phyloP scores from a whole-genome alignment of 148 eudicot species.

The Camellia sinensis region DNA sequence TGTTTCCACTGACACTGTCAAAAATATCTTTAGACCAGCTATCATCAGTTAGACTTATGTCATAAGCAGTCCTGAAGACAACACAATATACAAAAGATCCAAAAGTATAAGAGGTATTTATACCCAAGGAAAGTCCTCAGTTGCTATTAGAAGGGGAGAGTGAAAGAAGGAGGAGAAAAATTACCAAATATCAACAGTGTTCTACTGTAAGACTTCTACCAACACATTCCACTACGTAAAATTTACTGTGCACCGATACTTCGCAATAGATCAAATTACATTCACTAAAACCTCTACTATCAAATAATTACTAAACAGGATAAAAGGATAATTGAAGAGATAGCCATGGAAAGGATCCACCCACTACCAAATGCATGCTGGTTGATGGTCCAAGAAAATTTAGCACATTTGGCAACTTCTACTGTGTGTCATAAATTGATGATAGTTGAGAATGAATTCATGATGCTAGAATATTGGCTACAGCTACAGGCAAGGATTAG shows the following conservation, averaged over 20 bases:
- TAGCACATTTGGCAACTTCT: slow-evolving; percentile 1
- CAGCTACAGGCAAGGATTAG: too few relatives aligned
- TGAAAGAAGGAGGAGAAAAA: not conserved
- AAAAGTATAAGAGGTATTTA: slow-evolving; percentile 7
- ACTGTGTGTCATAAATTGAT: not conserved
- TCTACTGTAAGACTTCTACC: not conserved
- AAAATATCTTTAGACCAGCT: slow-evolving; percentile 72
- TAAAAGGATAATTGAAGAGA: not conserved
- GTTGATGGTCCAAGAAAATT: not conserved
- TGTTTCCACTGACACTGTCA: slow-evolving; percentile 58
- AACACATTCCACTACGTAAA: not conserved
- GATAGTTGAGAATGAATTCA: not conserved
- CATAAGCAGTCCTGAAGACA: slow-evolving; percentile 77
- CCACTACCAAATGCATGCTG: slow-evolving; percentile 8
- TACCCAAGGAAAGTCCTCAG: not conserved
- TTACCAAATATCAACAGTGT: not conserved
- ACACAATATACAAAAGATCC: not conserved
- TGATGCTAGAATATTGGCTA: not conserved
- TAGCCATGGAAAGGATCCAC: not conserved
- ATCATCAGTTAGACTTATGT: slow-evolving; percentile 72
- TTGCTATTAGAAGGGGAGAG: not conserved
- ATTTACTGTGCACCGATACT: not conserved
- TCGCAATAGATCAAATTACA: not conserved
- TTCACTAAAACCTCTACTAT: not conserved
- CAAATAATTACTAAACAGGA: not conserved